Evolutionary conservation across 768 basidiomycete genomes (phyloP), one percentile per base, ranked within the genome.

Genomic region (Collybiopsis luxurians): DNA sequence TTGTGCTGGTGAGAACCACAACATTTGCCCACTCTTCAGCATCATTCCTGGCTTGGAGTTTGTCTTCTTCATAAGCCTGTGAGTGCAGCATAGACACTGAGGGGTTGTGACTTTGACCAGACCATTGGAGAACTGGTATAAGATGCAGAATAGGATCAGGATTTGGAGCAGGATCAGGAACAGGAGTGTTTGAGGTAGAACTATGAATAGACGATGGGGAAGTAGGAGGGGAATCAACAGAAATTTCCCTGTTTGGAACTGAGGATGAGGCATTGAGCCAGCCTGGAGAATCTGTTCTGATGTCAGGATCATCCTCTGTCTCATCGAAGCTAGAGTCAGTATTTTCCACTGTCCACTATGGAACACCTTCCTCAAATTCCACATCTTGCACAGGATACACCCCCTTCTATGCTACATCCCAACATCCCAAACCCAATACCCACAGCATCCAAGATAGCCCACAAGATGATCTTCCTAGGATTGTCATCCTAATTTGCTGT

Each of bases 371-470:
- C 42, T 62, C 61, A 43, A 59, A 62, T 7, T 56, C 40, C 3
- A 62, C 56, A 24, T 62, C 43, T 5, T 50, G 54, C 9, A 62
- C 58, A 24, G 47, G 13, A 52, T 34, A 62, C 1, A 62, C 51
- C 1, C 46, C 44, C 2, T 2, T 2, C 1, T 51, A 49, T 19
- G 30, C 15, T 1, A 46, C 42, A 31, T 62, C 56, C 3, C 39
- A 57, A 46, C 42, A 31, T 62, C 56, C 3, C 39, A 57, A 0
- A 62, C 31, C 2, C 58, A 36, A 36, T 62, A 59, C 2, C 61
- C 61, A 6, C 55, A 50, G 0, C 55, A 43, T 13, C 58, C 61
- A 58, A 62, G 56, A 28, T 62, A 62, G 19, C 59, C 58, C n/a
- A 62, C 53, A 55, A 62, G 54, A 12, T 27, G 26, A 1, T 58